Base-by-base conservation (phyloP, 352 stramenopile species). In the Globisporangium nunn region DNA sequence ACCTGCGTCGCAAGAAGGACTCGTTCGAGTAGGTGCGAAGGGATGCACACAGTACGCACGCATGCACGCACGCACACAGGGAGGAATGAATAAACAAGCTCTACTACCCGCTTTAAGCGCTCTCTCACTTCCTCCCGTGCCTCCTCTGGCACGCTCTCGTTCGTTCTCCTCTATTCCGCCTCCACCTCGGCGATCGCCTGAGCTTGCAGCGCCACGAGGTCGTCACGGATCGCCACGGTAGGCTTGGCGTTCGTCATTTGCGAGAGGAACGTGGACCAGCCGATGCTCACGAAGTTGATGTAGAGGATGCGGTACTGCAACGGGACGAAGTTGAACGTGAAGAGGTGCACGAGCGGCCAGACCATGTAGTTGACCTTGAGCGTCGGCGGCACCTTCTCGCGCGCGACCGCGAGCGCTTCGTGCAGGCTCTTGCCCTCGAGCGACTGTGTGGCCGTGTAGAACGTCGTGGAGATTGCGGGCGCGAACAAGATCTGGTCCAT, bases 1-100 rank as follows among this genome's bases (percentile, higher is more conserved):
- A 91, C 58, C 62, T 94, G 43, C 85, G 85, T 7, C 73, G 71
- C 1, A 79, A 74, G 31, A 94, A 94, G 54, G 82, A 94, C 56
- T 77, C 77, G 17, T 89, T 88, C 61, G 62, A 86, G 64, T 89
- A 57, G 18, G 46, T 6, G 7, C 35, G 35, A 14, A 41, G 35
- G 35, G 23, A 23, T 23, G 23, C 23, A 23, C 23, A 23, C 23
- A 23, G 23, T 23, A 41, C 35, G 14, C 35, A 41, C 7, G 35
- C 35, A 41, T 0, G 35, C 35, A 15, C 35, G 35, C 35, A 41
- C 10, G 8, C 33, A 41, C 33, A 37, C 33, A 37, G 33, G 6
- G 33, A 37, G 8, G 33, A 8, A 37, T 8, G 23, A 37, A 37
- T 37, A 41, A 12, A 43, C 37, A 12, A 43, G 17, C 37, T 43